Base-by-base conservation (phyloP, 1,139 yeast species). In the Trichomonascaceae sp. region DNA sequence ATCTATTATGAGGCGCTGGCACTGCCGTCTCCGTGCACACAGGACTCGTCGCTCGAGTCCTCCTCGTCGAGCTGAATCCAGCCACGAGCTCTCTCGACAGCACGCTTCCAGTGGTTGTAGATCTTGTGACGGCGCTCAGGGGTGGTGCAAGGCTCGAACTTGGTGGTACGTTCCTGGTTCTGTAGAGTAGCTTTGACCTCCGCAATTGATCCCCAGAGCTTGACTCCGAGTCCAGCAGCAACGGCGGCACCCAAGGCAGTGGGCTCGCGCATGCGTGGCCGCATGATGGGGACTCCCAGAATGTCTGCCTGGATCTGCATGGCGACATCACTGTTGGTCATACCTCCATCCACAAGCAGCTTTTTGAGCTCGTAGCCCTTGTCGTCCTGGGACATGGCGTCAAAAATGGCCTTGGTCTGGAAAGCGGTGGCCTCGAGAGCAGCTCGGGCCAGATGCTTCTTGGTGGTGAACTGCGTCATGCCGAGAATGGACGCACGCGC, bases 191-290 rank as follows among this genome's bases (percentile, higher is more conserved):
- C 50, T 29, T 52, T 50, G 33, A 69, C 80, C 43, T 84, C 94
- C 40, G 73, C 78, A 40, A 84, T 62, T 46, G 74, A 71, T 41
- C 65, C 68, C 95, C 95, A 87, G 33, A 84, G 57, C 35, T 80
- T 68, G 39, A 79, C 72, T 2, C 87, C 76, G 48, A 85, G 63
- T 9, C 95, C 95, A 2, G 97, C 94, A 15, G 95, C 95, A 48
- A 87, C 81, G 9, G 96, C 96, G 9, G 95, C 94, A 17, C 97
- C 97, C 43, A 87, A 67, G 1, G 97, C 96, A 4, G 97, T 87
- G 54, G 95, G 85, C 59, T 87, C 97, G 25, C 84, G 64, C 56
- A 79, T 80, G 20, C 73, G 69, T 1, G 96, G 89, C 48, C 95
- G 67, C 50, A 72, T 70, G 33, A 87, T 92, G 23, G 76, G 72